Percentiles rank a stretch among this genome's conserved stretches.
phyloP scores from a whole-genome alignment of 73 alveolate species.

The Paramecium octaurelia region DNA sequence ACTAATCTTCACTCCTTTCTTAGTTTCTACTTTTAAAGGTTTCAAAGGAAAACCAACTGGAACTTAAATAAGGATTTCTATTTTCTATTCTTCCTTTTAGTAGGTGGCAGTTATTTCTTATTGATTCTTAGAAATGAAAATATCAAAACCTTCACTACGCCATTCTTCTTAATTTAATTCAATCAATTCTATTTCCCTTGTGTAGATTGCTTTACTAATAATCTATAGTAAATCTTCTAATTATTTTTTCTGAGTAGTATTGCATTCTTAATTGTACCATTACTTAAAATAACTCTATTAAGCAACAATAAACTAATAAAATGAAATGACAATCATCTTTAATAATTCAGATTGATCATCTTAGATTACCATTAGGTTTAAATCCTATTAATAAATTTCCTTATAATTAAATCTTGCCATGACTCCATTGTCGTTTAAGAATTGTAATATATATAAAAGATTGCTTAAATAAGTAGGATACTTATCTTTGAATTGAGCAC shows the following conservation, averaged over 20 bases:
- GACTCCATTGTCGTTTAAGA: not conserved
- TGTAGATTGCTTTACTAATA: constrained; percentile 45
- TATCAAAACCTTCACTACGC: constrained; percentile 55
- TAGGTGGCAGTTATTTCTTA: constrained; percentile 74
- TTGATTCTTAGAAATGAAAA: constrained; percentile 33
- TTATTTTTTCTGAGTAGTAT: not conserved
- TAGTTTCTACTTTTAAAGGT: constrained; percentile 68
- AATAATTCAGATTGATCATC: constrained; percentile 11
- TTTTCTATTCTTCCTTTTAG: constrained; percentile 68
- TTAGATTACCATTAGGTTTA: not conserved
- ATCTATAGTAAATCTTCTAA: not conserved
- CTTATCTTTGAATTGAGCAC: not conserved
- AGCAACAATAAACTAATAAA: not conserved
- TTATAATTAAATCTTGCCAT: not conserved
- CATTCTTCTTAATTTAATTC: constrained; percentile 54
- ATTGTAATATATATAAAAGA: not conserved
- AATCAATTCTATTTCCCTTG: constrained; percentile 54
- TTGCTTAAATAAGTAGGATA: not conserved
- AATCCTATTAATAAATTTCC: not conserved
- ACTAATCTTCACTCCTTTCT: constrained; percentile 70
- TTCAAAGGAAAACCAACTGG: constrained; percentile 81
- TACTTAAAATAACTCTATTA: not conserved
- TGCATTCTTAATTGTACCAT: constrained; percentile 14
- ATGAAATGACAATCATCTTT: not conserved
- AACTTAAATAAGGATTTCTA: constrained; percentile 68